Percentiles rank a stretch among this genome's conserved stretches.
These are phyloP conservation scores for Penicillium samsonianum DNA, from an alignment of 495 filamentous ascomycete species.

Conservation along the genomic window DNA sequence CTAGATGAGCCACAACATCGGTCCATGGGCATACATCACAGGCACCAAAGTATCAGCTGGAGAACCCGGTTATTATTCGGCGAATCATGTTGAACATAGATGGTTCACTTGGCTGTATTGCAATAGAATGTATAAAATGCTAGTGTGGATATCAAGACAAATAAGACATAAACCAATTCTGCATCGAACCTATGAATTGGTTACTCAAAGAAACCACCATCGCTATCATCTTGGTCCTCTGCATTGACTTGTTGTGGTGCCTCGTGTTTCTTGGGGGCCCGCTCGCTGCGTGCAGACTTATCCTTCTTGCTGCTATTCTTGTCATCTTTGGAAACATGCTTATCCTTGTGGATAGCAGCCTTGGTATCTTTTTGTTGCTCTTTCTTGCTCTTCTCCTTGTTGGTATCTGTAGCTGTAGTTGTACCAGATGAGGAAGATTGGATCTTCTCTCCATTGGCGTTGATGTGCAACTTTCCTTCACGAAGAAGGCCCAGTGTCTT, in stretches of 20 bases:
- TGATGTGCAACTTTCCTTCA: conserved; percentile 48
- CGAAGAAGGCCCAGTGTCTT: conserved; percentile 60
- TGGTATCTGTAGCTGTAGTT: not conserved
- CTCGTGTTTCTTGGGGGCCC: conserved; percentile 14
- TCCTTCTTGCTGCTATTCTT: conserved; percentile 17
- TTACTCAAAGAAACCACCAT: conserved; percentile 57
- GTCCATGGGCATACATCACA: too few species aligned
- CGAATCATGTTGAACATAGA: not conserved
- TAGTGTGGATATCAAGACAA: conserved; percentile 27
- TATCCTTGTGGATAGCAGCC: conserved; percentile 7
- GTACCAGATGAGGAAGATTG: conserved; percentile 2
- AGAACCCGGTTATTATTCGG: too few species aligned
- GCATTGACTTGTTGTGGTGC: conserved; percentile 7
- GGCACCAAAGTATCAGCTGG: too few species aligned
- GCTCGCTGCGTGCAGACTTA: conserved; percentile 16
- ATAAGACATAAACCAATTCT: conserved; percentile 14
- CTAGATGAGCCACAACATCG: too few species aligned
- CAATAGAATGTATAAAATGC: conserved; percentile 13
- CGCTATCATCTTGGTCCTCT: conserved; percentile 47
- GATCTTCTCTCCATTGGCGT: conserved; percentile 26
- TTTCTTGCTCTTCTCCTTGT: conserved; percentile 20
- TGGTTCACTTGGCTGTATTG: not conserved
- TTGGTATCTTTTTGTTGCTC: conserved; percentile 19
- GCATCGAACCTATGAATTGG: conserved; percentile 9
- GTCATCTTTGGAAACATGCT: conserved; percentile 8